Conservation (phyloP, 2,329 filamentous ascomycete species). For the Curvularia sp. region DNA sequence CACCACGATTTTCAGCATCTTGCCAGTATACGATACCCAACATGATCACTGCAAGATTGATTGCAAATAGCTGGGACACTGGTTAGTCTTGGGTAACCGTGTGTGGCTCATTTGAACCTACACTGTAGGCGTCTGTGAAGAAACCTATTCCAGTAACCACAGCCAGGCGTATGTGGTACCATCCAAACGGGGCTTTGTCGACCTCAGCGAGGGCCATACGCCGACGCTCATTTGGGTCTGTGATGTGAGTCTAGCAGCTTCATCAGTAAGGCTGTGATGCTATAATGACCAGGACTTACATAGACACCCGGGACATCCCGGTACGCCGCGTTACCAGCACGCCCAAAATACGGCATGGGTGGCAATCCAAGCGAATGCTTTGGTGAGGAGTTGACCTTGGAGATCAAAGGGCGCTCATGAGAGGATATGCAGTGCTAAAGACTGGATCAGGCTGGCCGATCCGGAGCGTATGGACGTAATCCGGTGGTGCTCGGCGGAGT, state of each 20-base stretch:
- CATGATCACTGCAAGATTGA: slow-evolving; percentile 64
- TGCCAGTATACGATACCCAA: slow-evolving; percentile 80
- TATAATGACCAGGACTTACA: not conserved
- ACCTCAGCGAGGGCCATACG: slow-evolving; percentile 48
- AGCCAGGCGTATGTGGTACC: slow-evolving; percentile 79
- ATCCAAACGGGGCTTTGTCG: slow-evolving; percentile 47
- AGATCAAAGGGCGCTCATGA: slow-evolving; percentile 3
- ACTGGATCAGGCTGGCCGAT: slow-evolving; percentile 12
- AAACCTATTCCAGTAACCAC: slow-evolving; percentile 84
- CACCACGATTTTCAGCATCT: slow-evolving; percentile 49
- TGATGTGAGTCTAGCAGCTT: slow-evolving; percentile 36
- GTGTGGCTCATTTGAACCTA: slow-evolving; percentile 11
- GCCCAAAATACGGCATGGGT: slow-evolving; percentile 37
- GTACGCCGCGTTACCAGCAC: slow-evolving; percentile 42
- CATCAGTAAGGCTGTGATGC: slow-evolving; percentile 20
- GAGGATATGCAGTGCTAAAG: slow-evolving; percentile 10
- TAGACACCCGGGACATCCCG: slow-evolving; percentile 43
- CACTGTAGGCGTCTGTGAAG: slow-evolving; percentile 80
- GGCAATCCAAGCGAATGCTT: slow-evolving; percentile 11
- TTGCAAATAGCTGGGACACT: slow-evolving; percentile 61
- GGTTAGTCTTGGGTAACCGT: slow-evolving; percentile 12
- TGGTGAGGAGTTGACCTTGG: slow-evolving; percentile 7
- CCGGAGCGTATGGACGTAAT: slow-evolving; percentile 9
- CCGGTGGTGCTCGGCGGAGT: slow-evolving; percentile 15
- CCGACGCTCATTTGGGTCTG: slow-evolving; percentile 47